phyloP scores from a whole-genome alignment of 495 filamentous ascomycete species.

The Neurospora hispaniola region DNA sequence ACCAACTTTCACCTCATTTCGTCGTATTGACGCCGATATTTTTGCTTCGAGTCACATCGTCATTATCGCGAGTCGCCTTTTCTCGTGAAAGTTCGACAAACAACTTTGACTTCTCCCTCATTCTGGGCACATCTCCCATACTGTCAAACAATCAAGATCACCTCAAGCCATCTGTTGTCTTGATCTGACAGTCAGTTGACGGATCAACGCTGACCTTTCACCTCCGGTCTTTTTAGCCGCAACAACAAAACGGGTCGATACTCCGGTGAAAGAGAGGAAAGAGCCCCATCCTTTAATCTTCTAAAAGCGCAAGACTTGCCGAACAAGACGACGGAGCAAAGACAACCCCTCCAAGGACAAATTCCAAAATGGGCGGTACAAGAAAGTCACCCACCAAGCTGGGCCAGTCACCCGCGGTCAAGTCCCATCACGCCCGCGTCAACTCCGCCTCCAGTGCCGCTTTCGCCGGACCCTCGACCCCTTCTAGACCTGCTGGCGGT shows the following conservation, averaged over 20 bases:
- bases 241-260: neutral
- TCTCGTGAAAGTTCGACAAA: neutral
- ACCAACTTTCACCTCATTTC: neutral
- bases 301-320: neutral
- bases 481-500: neutral
- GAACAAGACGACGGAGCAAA: neutral
- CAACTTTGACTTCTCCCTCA: neutral
- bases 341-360: neutral
- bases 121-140: neutral
- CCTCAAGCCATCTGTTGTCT: neutral
- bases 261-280: neutral
- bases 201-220: neutral
- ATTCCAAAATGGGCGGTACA: neutral
- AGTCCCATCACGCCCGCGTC: neutral
- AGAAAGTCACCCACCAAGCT: neutral
- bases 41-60: neutral
- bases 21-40: neutral
- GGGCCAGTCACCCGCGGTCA: neutral
- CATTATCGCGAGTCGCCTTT: neutral
- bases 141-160: neutral
- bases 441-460: neutral
- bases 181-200: neutral
- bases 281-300: neutral
- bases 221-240: neutral
- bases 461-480: neutral